Percentiles rank a stretch among this genome's conserved stretches.
Evolutionary conservation across 768 basidiomycete species (phyloP).

Genomic region (Tylopilus vinaceipallidus): DNA sequence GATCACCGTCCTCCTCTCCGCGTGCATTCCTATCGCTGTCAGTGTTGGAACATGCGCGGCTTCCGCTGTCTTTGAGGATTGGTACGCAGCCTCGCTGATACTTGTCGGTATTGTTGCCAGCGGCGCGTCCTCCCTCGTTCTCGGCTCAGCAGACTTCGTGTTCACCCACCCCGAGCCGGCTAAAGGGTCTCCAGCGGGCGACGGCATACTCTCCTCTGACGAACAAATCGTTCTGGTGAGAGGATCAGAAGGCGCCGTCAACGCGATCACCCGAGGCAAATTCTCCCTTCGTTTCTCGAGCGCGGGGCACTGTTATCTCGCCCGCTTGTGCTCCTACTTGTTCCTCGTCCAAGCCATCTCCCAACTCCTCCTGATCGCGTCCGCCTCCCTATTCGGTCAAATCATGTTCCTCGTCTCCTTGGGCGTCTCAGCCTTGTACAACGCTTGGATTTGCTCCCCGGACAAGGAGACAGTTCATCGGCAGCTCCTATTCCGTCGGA

Average conservation of each 20-base stretch:
- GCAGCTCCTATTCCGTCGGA: conserved; percentile 9
- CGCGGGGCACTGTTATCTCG: conserved; percentile 2
- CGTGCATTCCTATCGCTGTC: conserved; percentile 18
- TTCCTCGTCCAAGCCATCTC: conserved; percentile 23
- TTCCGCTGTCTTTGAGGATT: conserved; percentile 23
- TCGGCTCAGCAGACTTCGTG: conserved; percentile 24
- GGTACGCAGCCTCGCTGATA: conserved; percentile 28
- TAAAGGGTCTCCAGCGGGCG: conserved; percentile 24
- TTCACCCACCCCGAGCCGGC: conserved; percentile 27
- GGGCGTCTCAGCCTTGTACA: conserved; percentile 27
- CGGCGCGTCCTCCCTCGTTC: conserved; percentile 26
- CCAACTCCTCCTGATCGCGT: conserved; percentile 31
- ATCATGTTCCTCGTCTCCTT: conserved; percentile 30
- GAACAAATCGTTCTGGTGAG: conserved; percentile 24
- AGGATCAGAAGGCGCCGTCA: conserved; percentile 29
- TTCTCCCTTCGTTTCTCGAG: conserved; percentile 25
- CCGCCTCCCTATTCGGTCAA: conserved; percentile 29
- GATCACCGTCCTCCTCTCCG: conserved; percentile 3
- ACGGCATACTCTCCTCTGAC: conserved; percentile 26
- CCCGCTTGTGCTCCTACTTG: conserved; percentile 23
- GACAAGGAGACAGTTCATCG: conserved; percentile 27
- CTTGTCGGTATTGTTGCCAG: conserved; percentile 29
- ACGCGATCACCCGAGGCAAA: conserved; percentile 27
- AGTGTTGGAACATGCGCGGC: conserved; percentile 22
- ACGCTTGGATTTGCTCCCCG: conserved; percentile 25